Conservation (phyloP, 192 early-diverging fungal genomes). For the Gorgonomyces haynaldii region DNA sequence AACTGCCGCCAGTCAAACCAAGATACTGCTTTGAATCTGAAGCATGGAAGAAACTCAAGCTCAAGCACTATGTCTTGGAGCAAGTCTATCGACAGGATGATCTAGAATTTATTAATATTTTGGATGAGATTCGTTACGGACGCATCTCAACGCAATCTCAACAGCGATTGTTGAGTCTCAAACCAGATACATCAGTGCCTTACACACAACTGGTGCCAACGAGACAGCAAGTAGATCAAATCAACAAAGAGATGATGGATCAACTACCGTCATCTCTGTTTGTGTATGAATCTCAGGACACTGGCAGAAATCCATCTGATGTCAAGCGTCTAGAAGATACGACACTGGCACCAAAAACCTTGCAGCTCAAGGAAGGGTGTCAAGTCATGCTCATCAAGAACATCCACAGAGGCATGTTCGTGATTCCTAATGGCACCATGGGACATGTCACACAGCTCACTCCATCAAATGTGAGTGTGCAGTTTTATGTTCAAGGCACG, state of each 20-base stretch:
- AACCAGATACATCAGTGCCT: background rate
- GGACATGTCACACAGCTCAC: too few relatives aligned
- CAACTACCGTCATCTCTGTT: background rate
- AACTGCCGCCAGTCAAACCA: constrained; percentile 30
- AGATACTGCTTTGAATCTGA: background rate
- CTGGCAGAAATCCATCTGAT: background rate
- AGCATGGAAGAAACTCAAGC: background rate
- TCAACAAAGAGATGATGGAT: background rate
- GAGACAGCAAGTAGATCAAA: background rate
- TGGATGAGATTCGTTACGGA: constrained; percentile 9
- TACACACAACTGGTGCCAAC: constrained; percentile 6
- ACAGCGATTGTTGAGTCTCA: background rate
- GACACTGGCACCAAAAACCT: background rate
- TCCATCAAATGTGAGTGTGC: constrained; percentile 3
- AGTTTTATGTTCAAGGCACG: too few relatives aligned
- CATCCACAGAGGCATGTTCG: too few relatives aligned
- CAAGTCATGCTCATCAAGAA: constrained; percentile 25
- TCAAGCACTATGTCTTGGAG: background rate
- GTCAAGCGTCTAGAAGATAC: background rate
- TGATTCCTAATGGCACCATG: too few relatives aligned
- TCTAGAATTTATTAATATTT: background rate
- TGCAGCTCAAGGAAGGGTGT: background rate
- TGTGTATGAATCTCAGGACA: too few relatives aligned
- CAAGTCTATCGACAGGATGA: constrained; percentile 3
- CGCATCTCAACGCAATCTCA: constrained; percentile 13